phyloP scores from a whole-genome alignment of 2,329 filamentous ascomycete genomes.

The Aspergillus japonicus region DNA sequence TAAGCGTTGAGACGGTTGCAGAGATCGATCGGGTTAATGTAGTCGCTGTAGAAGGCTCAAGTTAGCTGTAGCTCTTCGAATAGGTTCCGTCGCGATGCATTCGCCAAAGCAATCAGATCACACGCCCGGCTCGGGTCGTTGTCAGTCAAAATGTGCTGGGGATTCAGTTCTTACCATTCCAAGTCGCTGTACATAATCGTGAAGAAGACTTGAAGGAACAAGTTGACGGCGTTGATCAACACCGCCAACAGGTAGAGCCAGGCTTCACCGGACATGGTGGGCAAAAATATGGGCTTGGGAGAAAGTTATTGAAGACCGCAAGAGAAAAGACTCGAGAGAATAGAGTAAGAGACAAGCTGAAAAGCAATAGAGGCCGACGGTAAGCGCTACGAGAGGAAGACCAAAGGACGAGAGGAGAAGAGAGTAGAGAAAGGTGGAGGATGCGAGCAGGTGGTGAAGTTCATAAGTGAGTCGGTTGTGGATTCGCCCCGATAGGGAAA shows the following conservation, averaged over 20 bases:
- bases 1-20: conserved; percentile 99
- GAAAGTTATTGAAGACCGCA: conserved; percentile 10
- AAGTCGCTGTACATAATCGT: conserved; percentile 99
- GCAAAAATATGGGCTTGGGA: conserved; percentile 13
- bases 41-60: conserved; percentile 65
- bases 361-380: conserved; percentile 15
- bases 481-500: conserved; percentile 15
- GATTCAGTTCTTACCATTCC: conserved; percentile 72
- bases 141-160: not conserved
- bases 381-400: conserved; percentile 18
- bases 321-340: conserved; percentile 10
- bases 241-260: conserved; percentile 98
- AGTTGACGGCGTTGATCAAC: conserved; percentile 99
- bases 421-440: not conserved
- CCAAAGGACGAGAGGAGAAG: conserved; percentile 7
- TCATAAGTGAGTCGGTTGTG: conserved; percentile 5
- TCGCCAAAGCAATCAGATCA: not conserved
- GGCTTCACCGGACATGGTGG: conserved; percentile 90
- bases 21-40: conserved; percentile 99
- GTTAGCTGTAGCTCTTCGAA: conserved; percentile 28
- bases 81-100: conserved; percentile 11
- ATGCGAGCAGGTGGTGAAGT: not conserved
- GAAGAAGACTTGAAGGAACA: conserved; percentile 99
- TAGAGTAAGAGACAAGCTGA: conserved; percentile 18
- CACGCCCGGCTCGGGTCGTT: not conserved